Evolutionary conservation across 345 rosid species (phyloP), one percentile per base, ranked within the genome.

Genomic region (Populus alba): DNA sequence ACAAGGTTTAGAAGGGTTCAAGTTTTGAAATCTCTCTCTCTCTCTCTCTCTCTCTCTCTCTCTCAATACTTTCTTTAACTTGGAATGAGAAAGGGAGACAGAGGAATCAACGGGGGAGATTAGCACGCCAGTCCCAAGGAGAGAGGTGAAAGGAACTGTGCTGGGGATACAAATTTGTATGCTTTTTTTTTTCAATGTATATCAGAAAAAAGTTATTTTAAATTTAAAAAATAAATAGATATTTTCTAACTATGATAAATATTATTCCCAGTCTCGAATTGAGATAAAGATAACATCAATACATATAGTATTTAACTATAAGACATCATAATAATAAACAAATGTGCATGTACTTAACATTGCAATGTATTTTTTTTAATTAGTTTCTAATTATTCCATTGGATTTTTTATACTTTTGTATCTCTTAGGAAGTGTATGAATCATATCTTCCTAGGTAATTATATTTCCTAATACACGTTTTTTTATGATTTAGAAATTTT

Each of bases 21-120:
- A 22, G 31, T 22, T 45, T 13, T 22, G 31, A 69, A 22, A 20
- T 39, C 13, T 10, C 31, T 7, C 23, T 37, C 45, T 43, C 45
- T 77, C 25, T 29, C 31, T 29, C 31, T 29, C 31, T 29, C 29
- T n/a, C n/a, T n/a, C n/a, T 33, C 35, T 33, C 41, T n/a, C 1
- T 29, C 39, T 41, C 1, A 7, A 4, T 41, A 1, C 8, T 18
- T 68, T 11, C 15, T 69, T 12, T 1, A 15, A 0, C n/a, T 13
- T 18, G 16, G 49, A 41, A 41, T 31, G 22, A 3, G 72, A 47
- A 22, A 33, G 17, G 66, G 71, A 27, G 51, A 68, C 31, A 45
- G 82, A 85, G 87, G 61, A 70, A 79, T 83, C 81, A 47, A 65
- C 83, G 82, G 70, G 77, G 81, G 83, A 66, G 69, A 79, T 81